Base-by-base conservation (phyloP, 1,284 basidiomycete genomes). In the Moesziomyces globuligerus region DNA sequence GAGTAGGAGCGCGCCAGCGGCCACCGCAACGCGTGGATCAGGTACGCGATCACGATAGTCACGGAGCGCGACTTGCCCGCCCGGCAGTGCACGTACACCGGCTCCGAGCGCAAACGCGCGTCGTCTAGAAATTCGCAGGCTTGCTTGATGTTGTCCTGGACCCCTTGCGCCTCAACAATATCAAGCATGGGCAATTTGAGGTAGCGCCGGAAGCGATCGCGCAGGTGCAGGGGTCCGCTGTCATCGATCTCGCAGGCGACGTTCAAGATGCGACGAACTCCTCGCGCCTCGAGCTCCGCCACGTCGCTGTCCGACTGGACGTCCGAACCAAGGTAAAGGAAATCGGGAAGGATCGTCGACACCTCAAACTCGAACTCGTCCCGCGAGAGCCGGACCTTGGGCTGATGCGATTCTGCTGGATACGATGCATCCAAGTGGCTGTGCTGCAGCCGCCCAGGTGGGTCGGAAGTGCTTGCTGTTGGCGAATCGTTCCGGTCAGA, bases 21-120 rank as follows among this genome's bases (percentile, higher is more conserved):
- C 94, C 94, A 97, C 74, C 93, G 92, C 78, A 96, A 93, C 6
- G 93, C 91, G 49, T 96, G 93, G 71, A 98, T 97, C 48, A 98
- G 89, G 82, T 96, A 98, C 1, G 93, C 95, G 85, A 98, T 92
- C 37, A 97, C 94, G 9, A 93, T 91, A 0, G 93, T 96, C n/a
- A 97, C 94, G 0, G 91, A 94, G 17, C 95, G 90, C 1, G 92
- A 94, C 85, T 94, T 97, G 26, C 94, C 95, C 2, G 92, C 94
- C 84, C 93, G 94, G 85, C 94, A 98, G 83, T 98, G 95, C 13
- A 97, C 93, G 76, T 96, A 98, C 1, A 91, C 91, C 1, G 94
- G 90, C 20, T 91, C 87, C 0, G 90, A 91, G 74, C 94, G 92
- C 51, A 96, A 83, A 36, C 90, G 88, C 0, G 94, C 94, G 74